phyloP scores from a whole-genome alignment of 768 basidiomycete species.

The Podaxis carcinomalis region DNA sequence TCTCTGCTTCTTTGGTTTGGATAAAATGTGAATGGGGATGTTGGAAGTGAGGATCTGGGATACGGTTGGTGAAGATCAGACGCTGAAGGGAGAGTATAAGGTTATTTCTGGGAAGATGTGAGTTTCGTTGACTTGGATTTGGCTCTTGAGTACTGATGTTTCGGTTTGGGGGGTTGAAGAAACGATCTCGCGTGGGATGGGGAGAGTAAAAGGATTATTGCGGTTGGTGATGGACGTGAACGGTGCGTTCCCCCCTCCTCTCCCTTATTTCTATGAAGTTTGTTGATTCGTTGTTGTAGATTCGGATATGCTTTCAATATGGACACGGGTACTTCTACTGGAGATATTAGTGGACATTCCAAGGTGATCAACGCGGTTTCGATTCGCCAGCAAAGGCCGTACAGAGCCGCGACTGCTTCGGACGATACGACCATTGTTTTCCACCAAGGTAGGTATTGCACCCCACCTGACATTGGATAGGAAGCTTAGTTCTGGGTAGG shows the following conservation, averaged over 20 bases:
- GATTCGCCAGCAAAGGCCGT: constrained; percentile 86
- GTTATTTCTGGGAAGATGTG: constrained; percentile 73
- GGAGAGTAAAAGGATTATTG: constrained; percentile 94
- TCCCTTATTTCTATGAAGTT: background rate
- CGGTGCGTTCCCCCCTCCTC: constrained; percentile 43
- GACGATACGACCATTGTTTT: constrained; percentile 84
- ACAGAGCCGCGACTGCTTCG: constrained; percentile 82
- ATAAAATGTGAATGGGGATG: background rate
- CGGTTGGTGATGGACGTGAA: constrained; percentile 88
- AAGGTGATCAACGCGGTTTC: constrained; percentile 89
- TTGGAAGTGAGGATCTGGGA: constrained; percentile 87
- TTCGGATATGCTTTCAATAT: constrained; percentile 83
- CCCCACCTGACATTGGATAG: background rate
- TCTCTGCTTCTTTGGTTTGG: background rate
- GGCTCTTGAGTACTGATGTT: background rate
- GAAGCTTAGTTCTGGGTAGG: constrained; percentile 32
- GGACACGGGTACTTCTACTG: constrained; percentile 79
- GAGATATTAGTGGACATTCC: constrained; percentile 85
- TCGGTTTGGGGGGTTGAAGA: constrained; percentile 30
- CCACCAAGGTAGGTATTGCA: constrained; percentile 55
- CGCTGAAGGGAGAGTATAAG: constrained; percentile 77
- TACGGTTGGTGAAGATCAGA: constrained; percentile 78
- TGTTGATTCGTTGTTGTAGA: constrained; percentile 31
- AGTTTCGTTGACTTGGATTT: constrained; percentile 18
- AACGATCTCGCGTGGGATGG: constrained; percentile 97